phyloP scores from a whole-genome alignment of 1,139 yeast genomes.

The Blastobotrys arbuscula region DNA sequence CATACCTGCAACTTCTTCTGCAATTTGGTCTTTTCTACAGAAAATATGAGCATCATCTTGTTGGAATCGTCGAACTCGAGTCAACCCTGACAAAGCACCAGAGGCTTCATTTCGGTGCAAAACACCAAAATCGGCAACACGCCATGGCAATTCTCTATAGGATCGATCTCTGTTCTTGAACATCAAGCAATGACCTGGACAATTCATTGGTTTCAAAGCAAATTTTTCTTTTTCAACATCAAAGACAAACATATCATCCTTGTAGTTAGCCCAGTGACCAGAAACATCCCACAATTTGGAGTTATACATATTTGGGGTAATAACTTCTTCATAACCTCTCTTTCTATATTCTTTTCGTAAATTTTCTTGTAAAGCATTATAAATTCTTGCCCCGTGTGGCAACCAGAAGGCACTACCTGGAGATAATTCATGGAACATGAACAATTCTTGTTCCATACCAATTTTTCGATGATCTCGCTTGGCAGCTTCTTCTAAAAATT shows the following conservation, averaged over 20 bases:
- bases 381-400: constrained; percentile 97
- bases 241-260: constrained; percentile 94
- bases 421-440: constrained; percentile 90
- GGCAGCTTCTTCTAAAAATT: constrained; percentile 94
- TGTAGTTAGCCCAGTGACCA: constrained; percentile 97
- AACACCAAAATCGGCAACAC: constrained; percentile 95
- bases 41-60: constrained; percentile 98
- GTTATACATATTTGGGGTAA: constrained; percentile 96
- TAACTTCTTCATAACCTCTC: constrained; percentile 96
- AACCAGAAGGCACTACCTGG: constrained; percentile 98
- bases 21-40: constrained; percentile 87
- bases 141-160: constrained; percentile 90
- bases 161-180: constrained; percentile 86
- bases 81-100: constrained; percentile 84
- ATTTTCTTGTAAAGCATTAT: constrained; percentile 73
- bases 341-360: constrained; percentile 76
- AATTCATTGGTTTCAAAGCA: constrained; percentile 97
- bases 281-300: constrained; percentile 95
- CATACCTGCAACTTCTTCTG: constrained; percentile 68
- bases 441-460: constrained; percentile 94
- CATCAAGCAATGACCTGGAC: constrained; percentile 95
- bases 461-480: constrained; percentile 96
- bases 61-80: constrained; percentile 96
- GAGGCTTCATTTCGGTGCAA: constrained; percentile 93
- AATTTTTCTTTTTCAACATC: constrained; percentile 82